Base-by-base conservation (phyloP, 2,329 filamentous ascomycete genomes). In the Bertia moriformis region DNA sequence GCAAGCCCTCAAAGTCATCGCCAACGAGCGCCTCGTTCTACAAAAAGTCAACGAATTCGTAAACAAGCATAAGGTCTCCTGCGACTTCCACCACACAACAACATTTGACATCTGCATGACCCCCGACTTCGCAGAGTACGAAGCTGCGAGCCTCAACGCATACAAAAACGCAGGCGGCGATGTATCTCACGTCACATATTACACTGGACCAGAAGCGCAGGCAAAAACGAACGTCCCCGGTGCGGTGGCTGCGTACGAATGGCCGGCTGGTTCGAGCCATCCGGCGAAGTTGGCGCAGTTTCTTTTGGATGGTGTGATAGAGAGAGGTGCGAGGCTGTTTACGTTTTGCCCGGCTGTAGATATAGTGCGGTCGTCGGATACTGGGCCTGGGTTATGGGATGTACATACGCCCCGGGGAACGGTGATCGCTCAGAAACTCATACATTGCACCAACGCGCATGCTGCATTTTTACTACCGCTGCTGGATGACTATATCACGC, bases 101-200 rank as follows among this genome's bases (percentile, higher is more conserved):
- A 69, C 65, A 0, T 64, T 65, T 32, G 65, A 67, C 41, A 61
- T 66, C 5, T 69, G 65, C 45, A 52, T 68, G 49, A 66, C 63
- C 0, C 50, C 51, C 0, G 62, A 63, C 24, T 67, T 67, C 42
- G 63, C 62, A 5, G 51, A 52, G 15, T 63, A 65, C 40, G 61
- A 65, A 43, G 57, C 56, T 3, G 50, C 55, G 18, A 62, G 55
- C 40, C 49, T 62, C 18, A 45, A 55, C 17, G 55, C 53, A 32
- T 67, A 59, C 40, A 50, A 48, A 15, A 48, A 53, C 3, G 61
- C 62, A 14, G 62, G 63, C 2, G 63, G 63, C 1, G 61, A 66
- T 44, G 51, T 60, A 3, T 60, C 58, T 4, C 59, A 63, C 40
- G 53, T 66, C 39, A 54, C 50, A 30, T 54, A 56, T 40, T 60